phyloP scores from a whole-genome alignment of 371 early-diverging fungal genomes.

The Mucor lusitanicus region DNA sequence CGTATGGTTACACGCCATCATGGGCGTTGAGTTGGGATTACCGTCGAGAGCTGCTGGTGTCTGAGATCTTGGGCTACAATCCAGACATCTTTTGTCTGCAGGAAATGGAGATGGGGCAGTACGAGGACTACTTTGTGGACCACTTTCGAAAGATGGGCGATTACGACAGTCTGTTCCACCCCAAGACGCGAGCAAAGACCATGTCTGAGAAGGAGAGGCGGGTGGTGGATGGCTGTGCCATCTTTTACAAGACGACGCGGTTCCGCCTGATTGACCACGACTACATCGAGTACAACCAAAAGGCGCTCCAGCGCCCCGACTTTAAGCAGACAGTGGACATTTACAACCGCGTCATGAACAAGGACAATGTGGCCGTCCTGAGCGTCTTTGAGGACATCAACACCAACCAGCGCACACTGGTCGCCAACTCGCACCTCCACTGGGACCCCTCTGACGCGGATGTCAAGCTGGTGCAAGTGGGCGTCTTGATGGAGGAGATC shows the following conservation, averaged over 20 bases:
- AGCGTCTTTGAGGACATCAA: constrained; percentile 84
- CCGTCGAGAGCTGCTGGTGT: constrained; percentile 89
- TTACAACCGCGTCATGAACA: constrained; percentile 93
- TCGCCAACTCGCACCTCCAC: constrained; percentile 93
- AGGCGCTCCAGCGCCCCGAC: constrained; percentile 85
- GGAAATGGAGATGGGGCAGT: constrained; percentile 88
- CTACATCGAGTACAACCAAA: constrained; percentile 92
- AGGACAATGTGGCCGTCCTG: constrained; percentile 96
- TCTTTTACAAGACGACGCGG: constrained; percentile 82
- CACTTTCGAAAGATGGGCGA: constrained; percentile 73
- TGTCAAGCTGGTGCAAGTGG: constrained; percentile 97
- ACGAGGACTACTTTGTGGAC: constrained; percentile 82
- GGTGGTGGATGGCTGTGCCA: constrained; percentile 97
- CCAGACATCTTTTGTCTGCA: constrained; percentile 96
- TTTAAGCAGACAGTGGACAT: constrained; percentile 92
- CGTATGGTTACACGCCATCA: constrained; percentile 95
- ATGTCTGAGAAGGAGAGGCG: constrained; percentile 90
- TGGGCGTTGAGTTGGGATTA: constrained; percentile 97
- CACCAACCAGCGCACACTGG: constrained; percentile 70
- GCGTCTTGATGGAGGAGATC: constrained; percentile 93
- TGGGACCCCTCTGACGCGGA: constrained; percentile 95
- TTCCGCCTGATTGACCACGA: constrained; percentile 72
- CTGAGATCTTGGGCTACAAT: constrained; percentile 86
- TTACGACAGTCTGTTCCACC: constrained; percentile 94
- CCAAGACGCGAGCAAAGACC: constrained; percentile 91